Percentiles rank a stretch among this genome's conserved stretches.
Conservation (phyloP, 2,329 filamentous ascomycete genomes). For the Fusarium redolens region DNA sequence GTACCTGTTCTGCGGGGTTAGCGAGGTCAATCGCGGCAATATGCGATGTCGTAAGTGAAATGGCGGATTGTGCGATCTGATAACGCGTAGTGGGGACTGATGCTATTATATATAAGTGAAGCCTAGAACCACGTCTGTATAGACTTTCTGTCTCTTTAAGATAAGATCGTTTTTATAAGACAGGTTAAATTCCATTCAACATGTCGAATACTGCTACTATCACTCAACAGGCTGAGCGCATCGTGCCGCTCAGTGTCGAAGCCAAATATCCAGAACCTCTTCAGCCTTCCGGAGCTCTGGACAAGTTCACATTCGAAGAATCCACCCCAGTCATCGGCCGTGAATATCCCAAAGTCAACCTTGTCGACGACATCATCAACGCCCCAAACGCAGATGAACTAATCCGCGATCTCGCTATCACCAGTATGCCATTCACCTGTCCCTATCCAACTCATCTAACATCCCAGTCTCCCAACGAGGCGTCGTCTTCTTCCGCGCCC, state of each 20-base stretch:
- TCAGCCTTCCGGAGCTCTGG: constrained; percentile 4
- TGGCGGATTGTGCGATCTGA: constrained; percentile 13
- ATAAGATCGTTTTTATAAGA: neutral
- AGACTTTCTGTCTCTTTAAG: too few species aligned
- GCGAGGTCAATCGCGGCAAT: fast-evolving
- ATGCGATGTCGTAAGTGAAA: constrained; percentile 2
- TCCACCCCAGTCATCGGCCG: constrained; percentile 63
- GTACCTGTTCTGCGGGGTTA: neutral
- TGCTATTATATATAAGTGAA: neutral
- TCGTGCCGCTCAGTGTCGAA: constrained; percentile 4
- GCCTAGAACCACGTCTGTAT: neutral
- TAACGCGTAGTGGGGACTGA: neutral
- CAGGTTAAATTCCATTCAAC: neutral
- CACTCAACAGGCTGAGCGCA: constrained; percentile 6
- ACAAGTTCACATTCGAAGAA: constrained; percentile 44
- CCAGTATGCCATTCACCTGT: constrained; percentile 53
- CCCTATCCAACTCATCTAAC: neutral
- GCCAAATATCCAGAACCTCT: constrained; percentile 16
- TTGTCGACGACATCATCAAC: constrained; percentile 58
- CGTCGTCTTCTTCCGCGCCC: constrained; percentile 73
- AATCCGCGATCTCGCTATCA: constrained; percentile 70
- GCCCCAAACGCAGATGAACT: constrained; percentile 65
- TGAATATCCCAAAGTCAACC: constrained; percentile 62
- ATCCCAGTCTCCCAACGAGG: constrained; percentile 68
- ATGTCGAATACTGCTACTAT: constrained; percentile 12